Conservation (phyloP, 2,329 filamentous ascomycete genomes). For the Phialophora chinensis region DNA sequence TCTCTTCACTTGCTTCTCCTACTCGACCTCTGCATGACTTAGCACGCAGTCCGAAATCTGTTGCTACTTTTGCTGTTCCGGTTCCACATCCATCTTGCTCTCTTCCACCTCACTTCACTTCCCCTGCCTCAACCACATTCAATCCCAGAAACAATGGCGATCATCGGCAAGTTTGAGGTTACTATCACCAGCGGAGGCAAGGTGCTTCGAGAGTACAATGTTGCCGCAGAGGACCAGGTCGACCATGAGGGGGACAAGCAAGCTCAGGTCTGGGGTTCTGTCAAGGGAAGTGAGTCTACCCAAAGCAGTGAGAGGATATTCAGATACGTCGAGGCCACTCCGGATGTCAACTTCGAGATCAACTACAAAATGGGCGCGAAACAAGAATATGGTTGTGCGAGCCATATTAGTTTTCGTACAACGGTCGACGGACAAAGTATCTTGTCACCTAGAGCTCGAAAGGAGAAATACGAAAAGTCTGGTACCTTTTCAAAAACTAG, state of each 20-base stretch:
- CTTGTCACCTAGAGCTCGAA: not conserved
- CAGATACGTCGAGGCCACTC: not conserved
- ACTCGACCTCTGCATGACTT: not conserved
- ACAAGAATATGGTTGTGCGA: not conserved
- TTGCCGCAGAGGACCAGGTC: not conserved
- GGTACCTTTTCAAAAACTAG: not conserved
- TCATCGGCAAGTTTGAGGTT: constrained; percentile 16
- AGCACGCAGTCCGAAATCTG: not conserved
- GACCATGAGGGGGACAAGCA: not conserved
- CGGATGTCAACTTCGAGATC: not conserved
- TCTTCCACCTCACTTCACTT: not conserved
- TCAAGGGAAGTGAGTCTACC: not conserved
- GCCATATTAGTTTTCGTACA: not conserved
- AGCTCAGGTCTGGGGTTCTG: not conserved
- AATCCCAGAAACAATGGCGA: constrained; percentile 6
- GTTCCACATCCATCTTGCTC: not conserved
- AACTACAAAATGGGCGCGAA: not conserved
- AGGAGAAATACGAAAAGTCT: not conserved
- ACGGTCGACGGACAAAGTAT: not conserved
- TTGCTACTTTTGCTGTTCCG: not conserved
- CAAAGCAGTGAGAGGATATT: not conserved
- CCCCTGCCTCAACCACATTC: not conserved
- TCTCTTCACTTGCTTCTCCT: not conserved
- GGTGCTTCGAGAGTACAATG: constrained; percentile 6
- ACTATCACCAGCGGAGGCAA: constrained; percentile 11